Evolutionary conservation across 441 rosid species (phyloP), one percentile per base, ranked within the genome.

Genomic region (Iberis amara): DNA sequence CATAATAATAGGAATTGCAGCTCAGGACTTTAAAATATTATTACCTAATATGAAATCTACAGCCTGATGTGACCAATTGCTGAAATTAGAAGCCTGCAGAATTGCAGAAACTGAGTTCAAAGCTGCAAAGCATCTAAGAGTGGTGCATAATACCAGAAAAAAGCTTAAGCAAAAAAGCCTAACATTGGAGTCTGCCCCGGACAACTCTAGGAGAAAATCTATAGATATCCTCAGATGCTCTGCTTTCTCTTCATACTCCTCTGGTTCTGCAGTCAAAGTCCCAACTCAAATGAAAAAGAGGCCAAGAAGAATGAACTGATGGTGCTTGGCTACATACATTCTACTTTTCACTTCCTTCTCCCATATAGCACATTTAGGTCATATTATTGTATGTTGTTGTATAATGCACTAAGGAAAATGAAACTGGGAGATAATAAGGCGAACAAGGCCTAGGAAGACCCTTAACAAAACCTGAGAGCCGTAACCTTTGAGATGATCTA

Each of bases 1-100:
- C 21, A 24, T 23, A 44, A 59, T 15, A 3, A 11, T 33, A 55
- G 33, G 7, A 50, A 38, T 5, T 42, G 39, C 48, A 32, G 33
- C 24, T 46, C 33, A 52, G 3, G 39, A 44, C 6, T 7, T 39
- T 4, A 30, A 11, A 30, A 11, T 26, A 47, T 18, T 8, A 7
- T 30, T 73, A 88, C 96, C 96, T 73, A 83, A 55, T 64, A 86
- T 80, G 78, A 83, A 83, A 51, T 88, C 95, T 46, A 79, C 89
- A 51, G 98, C 94, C 68, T 91, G 98, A 72, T 88, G 98, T 8
- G 88, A 83, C 95, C 94, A 91, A 55, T 72, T 85, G 14, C 83
- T 61, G 67, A 85, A 85, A 63, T 73, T 75, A 61, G 72, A 54
- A 48, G 73, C 82, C 95, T 85, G 76, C 65, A 74, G 57, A 59